A percentile compares a stretch with the other conserved stretches of the same genome.
Evolutionary conservation across 495 filamentous ascomycete genomes (phyloP).

Genomic region (Xylaria bambusicola): DNA sequence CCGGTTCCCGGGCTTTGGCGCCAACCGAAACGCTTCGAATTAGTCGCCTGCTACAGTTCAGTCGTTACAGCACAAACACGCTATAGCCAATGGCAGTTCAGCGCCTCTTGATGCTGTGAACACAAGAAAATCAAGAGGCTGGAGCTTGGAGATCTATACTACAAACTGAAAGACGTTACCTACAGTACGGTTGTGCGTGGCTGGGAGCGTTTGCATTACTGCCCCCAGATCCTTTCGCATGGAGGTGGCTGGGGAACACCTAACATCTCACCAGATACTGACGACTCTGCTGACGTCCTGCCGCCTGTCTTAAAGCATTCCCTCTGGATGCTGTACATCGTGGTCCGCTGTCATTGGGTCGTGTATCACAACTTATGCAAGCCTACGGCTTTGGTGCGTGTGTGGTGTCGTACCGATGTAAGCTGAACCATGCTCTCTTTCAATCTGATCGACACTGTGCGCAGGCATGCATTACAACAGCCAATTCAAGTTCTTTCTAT

Average conservation of each 20-base stretch:
- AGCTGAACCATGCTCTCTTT: constrained; percentile 32
- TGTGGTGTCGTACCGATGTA: no score
- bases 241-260: constrained; percentile 9
- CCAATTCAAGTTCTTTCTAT: no score
- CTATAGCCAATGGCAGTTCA: no score
- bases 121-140: neutral
- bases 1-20: no score
- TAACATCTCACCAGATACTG: neutral
- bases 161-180: no score
- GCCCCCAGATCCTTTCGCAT: neutral
- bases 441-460: constrained; percentile 20
- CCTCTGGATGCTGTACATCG: constrained; percentile 31
- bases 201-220: neutral
- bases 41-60: constrained; percentile 1
- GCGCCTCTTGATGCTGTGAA: neutral
- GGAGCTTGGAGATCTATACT: no score
- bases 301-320: constrained; percentile 26
- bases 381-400: no score
- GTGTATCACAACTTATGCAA: constrained; percentile 31
- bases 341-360: constrained; percentile 34
- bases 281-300: constrained; percentile 9
- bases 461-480: no score
- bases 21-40: constrained; percentile 2
- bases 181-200: neutral
- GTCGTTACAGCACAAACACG: no score